phyloP scores from a whole-genome alignment of 306 rosid genomes.

The Cucurbita pepo region DNA sequence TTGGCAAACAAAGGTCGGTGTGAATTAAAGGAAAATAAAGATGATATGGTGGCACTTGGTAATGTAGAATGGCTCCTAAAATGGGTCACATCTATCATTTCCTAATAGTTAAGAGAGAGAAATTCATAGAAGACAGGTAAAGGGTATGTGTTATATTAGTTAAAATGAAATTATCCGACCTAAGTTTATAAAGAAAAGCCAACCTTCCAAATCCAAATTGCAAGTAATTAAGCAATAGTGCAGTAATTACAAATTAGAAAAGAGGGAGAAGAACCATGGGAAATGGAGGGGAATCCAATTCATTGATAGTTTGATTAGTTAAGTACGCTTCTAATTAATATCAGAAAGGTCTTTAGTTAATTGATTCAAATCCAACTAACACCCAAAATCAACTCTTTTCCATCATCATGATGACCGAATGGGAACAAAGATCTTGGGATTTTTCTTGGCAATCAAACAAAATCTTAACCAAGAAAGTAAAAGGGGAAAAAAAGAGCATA shows the following conservation, averaged over 20 bases:
- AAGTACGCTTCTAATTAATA: slow-evolving; percentile 16
- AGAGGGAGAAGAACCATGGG: not conserved
- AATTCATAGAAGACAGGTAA: not conserved
- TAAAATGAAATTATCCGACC: not conserved
- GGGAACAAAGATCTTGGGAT: slow-evolving; percentile 32
- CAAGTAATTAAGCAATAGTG: not conserved
- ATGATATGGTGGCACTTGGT: not conserved
- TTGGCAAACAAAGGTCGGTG: not conserved
- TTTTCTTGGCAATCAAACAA: slow-evolving; percentile 46
- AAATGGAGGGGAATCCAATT: not conserved
- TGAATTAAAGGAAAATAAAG: not conserved
- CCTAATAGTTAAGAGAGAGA: not conserved
- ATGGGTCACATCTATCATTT: not conserved
- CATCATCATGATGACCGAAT: slow-evolving; percentile 46
- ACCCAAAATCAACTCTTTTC: slow-evolving; percentile 39
- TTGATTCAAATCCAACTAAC: slow-evolving; percentile 9
- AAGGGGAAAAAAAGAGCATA: not conserved
- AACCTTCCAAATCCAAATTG: not conserved
- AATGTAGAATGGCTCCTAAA: not conserved
- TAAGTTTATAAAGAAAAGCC: not conserved
- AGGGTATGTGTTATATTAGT: not conserved
- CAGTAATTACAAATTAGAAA: not conserved
- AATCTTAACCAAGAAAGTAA: slow-evolving; percentile 21
- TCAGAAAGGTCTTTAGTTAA: not conserved
- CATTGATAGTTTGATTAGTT: slow-evolving; percentile 27